Evolutionary conservation across 2,329 filamentous ascomycete genomes (phyloP).

Genomic region (Diaporthe helianthi): DNA sequence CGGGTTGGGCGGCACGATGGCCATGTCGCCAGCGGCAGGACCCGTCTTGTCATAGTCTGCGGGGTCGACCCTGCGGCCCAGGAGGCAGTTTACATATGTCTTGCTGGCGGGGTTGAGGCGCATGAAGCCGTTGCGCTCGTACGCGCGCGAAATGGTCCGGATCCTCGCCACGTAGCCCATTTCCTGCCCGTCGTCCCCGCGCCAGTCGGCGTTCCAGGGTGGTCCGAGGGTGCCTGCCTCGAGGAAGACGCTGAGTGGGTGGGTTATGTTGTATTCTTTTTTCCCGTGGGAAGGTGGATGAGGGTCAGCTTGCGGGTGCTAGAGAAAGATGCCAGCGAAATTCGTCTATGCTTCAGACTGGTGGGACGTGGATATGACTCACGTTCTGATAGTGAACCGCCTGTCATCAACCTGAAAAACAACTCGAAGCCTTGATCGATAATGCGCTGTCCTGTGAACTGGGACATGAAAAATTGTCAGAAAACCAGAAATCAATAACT

Average conservation of each 20-base stretch:
- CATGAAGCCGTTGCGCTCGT: neutral
- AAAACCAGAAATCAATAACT: fast-evolving
- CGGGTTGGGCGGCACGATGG: neutral
- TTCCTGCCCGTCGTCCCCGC: too few relatives aligned
- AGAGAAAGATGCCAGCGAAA: neutral
- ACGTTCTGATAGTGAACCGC: neutral
- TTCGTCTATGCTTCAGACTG: too few relatives aligned
- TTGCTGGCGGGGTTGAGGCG: fast-evolving
- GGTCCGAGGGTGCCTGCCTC: neutral
- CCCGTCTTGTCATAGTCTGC: neutral
- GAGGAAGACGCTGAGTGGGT: neutral
- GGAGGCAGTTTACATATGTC: fast-evolving
- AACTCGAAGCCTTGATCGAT: conserved; percentile 1
- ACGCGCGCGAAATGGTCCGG: neutral
- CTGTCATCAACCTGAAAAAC: neutral
- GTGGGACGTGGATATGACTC: neutral
- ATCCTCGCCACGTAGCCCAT: neutral
- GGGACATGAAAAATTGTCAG: neutral
- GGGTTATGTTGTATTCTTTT: neutral
- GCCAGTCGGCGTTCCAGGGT: neutral
- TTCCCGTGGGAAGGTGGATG: too few relatives aligned
- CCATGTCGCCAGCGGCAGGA: neutral
- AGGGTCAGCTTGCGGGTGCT: too few relatives aligned
- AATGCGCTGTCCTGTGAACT: neutral
- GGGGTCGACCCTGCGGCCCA: conserved; percentile 5